Evolutionary conservation across 1,284 basidiomycete species (phyloP), one percentile per base, ranked within the genome.

Genomic region (Microbotryum intermedium): DNA sequence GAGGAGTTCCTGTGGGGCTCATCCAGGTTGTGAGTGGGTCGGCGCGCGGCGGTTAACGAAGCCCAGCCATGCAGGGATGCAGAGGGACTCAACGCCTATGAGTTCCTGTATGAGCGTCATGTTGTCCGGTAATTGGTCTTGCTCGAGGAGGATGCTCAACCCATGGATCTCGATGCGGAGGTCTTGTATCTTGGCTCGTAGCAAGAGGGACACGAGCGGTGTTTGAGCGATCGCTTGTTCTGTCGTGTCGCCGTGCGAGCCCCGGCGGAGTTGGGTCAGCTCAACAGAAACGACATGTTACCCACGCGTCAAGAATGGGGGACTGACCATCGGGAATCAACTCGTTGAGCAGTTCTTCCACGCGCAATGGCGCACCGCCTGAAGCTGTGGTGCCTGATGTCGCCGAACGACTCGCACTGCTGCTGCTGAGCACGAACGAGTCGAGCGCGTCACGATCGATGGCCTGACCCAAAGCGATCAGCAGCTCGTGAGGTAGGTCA

Each of bases 71-170:
- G 63, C 47, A 61, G 10, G 61, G 34, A 44, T 39, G 26, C 18
- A 6, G 29, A 26, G 44, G 34, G 54, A 39, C 47, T 45, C 8
- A 25, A 94, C 90, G 25, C 86, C 90, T 59, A 95, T 94, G 82
- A 93, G 89, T 73, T 88, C 86, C 73, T 97, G 91, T 57, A 94
- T 90, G 51, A 84, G 77, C 57, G 87, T 84, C 87, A 94, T 91
- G 67, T 84, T 80, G 56, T 82, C 82, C 23, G 88, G 87, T 73
- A 90, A 87, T 73, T 93, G 90, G 70, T 88, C 86, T 18, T 76
- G 77, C 65, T 80, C 79, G 56, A 94, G 75, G 71, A 88, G 83
- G 39, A 76, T 77, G 61, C 85, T 82, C 58, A 94, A 78, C 10
- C 74, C 71, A 55, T 83, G 79, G 45, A 94, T 84, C 76, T 92